phyloP scores from a whole-genome alignment of 2,329 filamentous ascomycete genomes.

The Bipolaris sorokiniana region DNA sequence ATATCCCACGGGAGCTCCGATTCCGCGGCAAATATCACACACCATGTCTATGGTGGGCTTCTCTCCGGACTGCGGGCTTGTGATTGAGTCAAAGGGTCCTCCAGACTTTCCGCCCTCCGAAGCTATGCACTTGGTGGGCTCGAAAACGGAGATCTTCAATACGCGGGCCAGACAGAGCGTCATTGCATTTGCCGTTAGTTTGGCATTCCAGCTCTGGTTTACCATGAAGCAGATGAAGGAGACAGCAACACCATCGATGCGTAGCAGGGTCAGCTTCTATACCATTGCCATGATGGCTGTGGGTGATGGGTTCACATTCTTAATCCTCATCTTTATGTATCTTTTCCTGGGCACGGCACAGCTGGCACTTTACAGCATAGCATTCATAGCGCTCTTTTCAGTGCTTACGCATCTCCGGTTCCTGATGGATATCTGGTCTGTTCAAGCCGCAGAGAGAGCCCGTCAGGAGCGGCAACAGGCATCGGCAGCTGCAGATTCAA shows the following conservation, averaged over 20 bases:
- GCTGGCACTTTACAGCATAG: constrained; percentile 61
- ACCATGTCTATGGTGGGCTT: constrained; percentile 67
- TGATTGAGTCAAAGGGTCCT: constrained; percentile 66
- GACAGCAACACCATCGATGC: constrained; percentile 67
- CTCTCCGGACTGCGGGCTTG: constrained; percentile 71
- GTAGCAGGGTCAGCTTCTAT: constrained; percentile 69
- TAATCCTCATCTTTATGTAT: constrained; percentile 61
- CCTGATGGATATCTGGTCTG: constrained; percentile 70
- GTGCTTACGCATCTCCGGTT: constrained; percentile 69
- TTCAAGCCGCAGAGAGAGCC: constrained; percentile 61
- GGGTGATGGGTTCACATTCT: constrained; percentile 65
- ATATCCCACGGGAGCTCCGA: constrained; percentile 63
- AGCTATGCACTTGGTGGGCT: constrained; percentile 60
- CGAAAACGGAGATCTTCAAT: constrained; percentile 63
- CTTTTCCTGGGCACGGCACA: constrained; percentile 61
- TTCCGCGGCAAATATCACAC: constrained; percentile 59
- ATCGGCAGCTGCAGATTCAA: constrained; percentile 27
- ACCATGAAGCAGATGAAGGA: constrained; percentile 69
- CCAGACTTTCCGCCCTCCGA: constrained; percentile 61
- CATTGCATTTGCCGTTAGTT: constrained; percentile 57
- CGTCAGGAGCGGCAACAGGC: constrained; percentile 54
- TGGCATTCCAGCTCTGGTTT: constrained; percentile 61
- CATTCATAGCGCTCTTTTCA: constrained; percentile 65
- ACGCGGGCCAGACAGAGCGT: constrained; percentile 60
- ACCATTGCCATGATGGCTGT: constrained; percentile 66